Evolutionary conservation across 495 filamentous ascomycete genomes (phyloP).

Genomic region (Astrothelium subdiscretum): DNA sequence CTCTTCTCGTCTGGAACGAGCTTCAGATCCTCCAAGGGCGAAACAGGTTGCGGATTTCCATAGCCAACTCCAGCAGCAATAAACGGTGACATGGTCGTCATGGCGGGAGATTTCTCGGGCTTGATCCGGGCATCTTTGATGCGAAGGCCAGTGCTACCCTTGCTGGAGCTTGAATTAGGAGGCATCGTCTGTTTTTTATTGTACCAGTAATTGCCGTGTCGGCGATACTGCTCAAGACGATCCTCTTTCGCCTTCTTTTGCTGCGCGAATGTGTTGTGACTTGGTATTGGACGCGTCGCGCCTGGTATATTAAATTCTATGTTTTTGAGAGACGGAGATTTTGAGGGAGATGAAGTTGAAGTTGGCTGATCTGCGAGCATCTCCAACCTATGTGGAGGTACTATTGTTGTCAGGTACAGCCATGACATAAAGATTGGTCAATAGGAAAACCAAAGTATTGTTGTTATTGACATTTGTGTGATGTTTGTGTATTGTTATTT

Average conservation of each 20-base stretch:
- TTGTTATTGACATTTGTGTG: not conserved
- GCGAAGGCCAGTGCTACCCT: not conserved
- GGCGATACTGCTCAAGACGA: conserved; percentile 9
- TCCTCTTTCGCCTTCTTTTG: conserved; percentile 2
- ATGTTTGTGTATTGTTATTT: not conserved
- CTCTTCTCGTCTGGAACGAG: conserved; percentile 8
- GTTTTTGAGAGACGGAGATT: not conserved
- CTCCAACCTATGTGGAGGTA: conserved; percentile 1
- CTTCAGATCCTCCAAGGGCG: conserved; percentile 7
- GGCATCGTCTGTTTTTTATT: conserved; percentile 5
- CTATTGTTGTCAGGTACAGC: conserved; percentile 5
- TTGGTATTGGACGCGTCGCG: conserved; percentile 4
- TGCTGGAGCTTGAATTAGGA: conserved; percentile 5
- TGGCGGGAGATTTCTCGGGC: conserved; percentile 1
- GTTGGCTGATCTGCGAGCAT: conserved; percentile 1
- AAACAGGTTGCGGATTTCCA: not conserved
- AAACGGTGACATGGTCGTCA: conserved; percentile 18
- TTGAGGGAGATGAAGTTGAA: not conserved
- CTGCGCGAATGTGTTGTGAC: conserved; percentile 18
- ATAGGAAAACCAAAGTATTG: not conserved
- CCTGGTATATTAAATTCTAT: conserved; percentile 2
- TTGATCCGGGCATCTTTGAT: not conserved
- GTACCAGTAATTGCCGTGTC: conserved; percentile 13
- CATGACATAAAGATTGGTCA: conserved; percentile 4
- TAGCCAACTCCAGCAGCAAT: conserved; percentile 8